Base-by-base conservation (phyloP, 2,329 filamentous ascomycete species). In the Rosellinia necatrix region DNA sequence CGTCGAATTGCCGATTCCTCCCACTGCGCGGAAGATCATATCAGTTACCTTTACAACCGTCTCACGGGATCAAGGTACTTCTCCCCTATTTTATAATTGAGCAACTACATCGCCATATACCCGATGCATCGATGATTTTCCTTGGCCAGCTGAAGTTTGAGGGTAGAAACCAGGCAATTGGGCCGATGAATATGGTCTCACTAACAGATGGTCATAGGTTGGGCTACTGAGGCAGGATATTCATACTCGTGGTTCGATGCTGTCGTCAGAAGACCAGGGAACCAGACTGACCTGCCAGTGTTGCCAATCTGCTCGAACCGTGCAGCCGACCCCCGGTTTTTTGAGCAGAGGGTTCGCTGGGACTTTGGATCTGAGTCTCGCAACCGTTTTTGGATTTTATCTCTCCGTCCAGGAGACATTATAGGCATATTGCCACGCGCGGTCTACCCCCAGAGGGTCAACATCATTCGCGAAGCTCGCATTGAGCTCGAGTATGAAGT, bases 221-320 rank as follows among this genome's bases (percentile, higher is more conserved):
- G 44, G 44, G 44, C 32, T 3, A n/a, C 24, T 5, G n/a, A 27
- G 7, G 13, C 8, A 6, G 44, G 22, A 3, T 37, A 27, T 29
- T 48, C 44, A 15, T 48, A 48, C n/a, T 37, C 44, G n/a, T 48
- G 44, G 44, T 48, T 48, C n/a, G 32, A 37, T 10, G 13, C 12
- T 13, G 13, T 35, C 8, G 44, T 48, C n/a, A 13, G 21, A 17
- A 37, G 32, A 15, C 22, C 19, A 9, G 15, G n/a, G 21, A 32
- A 24, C 13, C 32, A 12, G 6, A 48, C 32, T 2, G 32, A 48
- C n/a, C 21, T 37, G 10, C 32, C 32, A 2, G 19, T 35, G n/a
- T 37, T 19, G 5, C 17, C 32, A 1, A 48, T 48, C 32, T 38
- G 32, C 22, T 13, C 19, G n/a, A 48, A 48, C 32, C 44, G 44